Percentiles rank a stretch among this genome's conserved stretches.
phyloP scores from a whole-genome alignment of 306 rosid species.

The Leucaena leucocephala region DNA sequence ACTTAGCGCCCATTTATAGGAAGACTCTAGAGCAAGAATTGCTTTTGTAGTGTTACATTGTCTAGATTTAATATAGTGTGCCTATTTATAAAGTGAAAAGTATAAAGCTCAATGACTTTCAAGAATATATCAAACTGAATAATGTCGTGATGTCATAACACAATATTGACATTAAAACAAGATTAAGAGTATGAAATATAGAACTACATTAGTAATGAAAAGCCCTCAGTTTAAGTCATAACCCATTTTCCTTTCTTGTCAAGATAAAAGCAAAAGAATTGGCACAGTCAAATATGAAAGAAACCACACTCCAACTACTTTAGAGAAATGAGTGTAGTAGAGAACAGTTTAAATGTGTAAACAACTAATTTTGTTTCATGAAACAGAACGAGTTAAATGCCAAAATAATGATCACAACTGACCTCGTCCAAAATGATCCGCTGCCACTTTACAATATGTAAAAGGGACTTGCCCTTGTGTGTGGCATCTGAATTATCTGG shows the following conservation, averaged over 20 bases:
- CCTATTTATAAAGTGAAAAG: conserved; percentile 43
- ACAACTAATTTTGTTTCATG: not conserved
- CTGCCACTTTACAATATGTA: conserved; percentile 81
- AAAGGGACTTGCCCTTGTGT: conserved; percentile 46
- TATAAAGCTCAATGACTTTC: conserved; percentile 18
- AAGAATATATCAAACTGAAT: not conserved
- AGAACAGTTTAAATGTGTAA: not conserved
- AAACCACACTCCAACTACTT: not conserved
- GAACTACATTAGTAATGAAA: not conserved
- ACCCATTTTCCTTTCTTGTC: not conserved
- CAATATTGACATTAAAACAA: conserved; percentile 10
- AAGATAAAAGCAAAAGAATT: not conserved
- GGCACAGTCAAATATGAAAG: conserved; percentile 23
- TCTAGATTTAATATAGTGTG: conserved; percentile 78
- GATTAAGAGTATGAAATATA: not conserved
- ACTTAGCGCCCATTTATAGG: conserved; percentile 90
- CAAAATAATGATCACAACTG: conserved; percentile 32
- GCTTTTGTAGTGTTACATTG: conserved; percentile 79
- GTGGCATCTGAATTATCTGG: conserved; percentile 28
- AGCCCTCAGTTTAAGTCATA: conserved; percentile 14
- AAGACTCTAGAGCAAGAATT: conserved; percentile 78
- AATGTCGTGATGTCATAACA: not conserved
- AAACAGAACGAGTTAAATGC: not conserved
- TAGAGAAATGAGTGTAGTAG: not conserved
- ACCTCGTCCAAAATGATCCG: conserved; percentile 95